Evolutionary conservation across 73 alveolate species (phyloP).

Genomic region (Blepharisma japonicum): DNA sequence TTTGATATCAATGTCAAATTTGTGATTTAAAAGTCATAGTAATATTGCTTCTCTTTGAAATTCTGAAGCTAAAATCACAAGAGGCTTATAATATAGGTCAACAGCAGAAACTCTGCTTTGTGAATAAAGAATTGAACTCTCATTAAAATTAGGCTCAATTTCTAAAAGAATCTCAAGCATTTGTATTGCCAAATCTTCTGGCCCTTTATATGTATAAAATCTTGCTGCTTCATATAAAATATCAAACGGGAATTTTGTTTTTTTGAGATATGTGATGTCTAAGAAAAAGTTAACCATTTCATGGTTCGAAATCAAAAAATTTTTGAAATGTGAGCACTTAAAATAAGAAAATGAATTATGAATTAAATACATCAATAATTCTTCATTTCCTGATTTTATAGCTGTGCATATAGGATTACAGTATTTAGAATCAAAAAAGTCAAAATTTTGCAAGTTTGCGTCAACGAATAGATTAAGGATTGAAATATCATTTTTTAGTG

Average conservation of each 20-base stretch:
- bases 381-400: background rate
- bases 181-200: background rate
- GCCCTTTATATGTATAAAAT: background rate
- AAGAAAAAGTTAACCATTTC: background rate
- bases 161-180: background rate
- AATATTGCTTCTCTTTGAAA: background rate
- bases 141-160: too few relatives aligned
- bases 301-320: background rate
- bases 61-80: conserved; percentile 7
- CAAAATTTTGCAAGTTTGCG: background rate
- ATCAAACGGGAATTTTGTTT: background rate
- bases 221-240: conserved; percentile 26
- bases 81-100: background rate
- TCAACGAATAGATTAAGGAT: background rate
- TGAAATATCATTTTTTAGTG: background rate
- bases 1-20: background rate
- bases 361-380: background rate
- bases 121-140: background rate
- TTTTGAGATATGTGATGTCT: background rate
- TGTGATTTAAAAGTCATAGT: background rate
- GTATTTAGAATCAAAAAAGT: background rate
- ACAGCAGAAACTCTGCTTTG: background rate
- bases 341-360: background rate
- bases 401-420: conserved; percentile 19
- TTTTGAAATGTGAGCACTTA: background rate